phyloP scores from a whole-genome alignment of 306 rosid species.

The Medicago lupulina region DNA sequence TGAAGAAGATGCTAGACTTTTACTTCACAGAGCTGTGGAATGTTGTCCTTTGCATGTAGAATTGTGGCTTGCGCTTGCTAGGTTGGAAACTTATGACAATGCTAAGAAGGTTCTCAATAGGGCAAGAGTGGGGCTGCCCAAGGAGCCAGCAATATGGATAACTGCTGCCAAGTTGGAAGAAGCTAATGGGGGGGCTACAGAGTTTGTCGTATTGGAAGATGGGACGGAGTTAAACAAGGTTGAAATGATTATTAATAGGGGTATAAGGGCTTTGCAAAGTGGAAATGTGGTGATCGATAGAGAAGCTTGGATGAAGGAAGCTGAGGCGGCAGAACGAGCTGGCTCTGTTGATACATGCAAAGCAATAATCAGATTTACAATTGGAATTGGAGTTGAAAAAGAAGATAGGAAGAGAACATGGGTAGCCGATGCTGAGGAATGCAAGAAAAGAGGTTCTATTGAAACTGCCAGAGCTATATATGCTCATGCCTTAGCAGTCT shows the following conservation, averaged over 20 bases:
- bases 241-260: slow-evolving; percentile 85
- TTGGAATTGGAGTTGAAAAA: slow-evolving; percentile 89
- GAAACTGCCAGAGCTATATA: slow-evolving; percentile 93
- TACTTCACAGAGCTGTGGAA: slow-evolving; percentile 90
- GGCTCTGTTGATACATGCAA: slow-evolving; percentile 84
- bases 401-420: slow-evolving; percentile 96
- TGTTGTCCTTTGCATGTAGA: slow-evolving; percentile 93
- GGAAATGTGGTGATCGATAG: slow-evolving; percentile 78
- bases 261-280: slow-evolving; percentile 87
- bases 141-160: slow-evolving; percentile 92
- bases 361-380: slow-evolving; percentile 72
- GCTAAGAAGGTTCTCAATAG: slow-evolving; percentile 84
- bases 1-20: slow-evolving; percentile 84
- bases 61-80: slow-evolving; percentile 88
- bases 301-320: slow-evolving; percentile 94
- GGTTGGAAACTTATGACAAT: slow-evolving; percentile 85
- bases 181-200: slow-evolving; percentile 63
- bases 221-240: slow-evolving; percentile 48
- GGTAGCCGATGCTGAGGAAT: slow-evolving; percentile 98
- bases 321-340: slow-evolving; percentile 92
- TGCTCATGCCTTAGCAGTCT: slow-evolving; percentile 82
- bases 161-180: slow-evolving; percentile 94
- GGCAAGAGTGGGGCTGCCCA: slow-evolving; percentile 79
- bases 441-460: slow-evolving; percentile 89
- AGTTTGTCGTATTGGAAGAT: too few relatives aligned